Evolutionary conservation across 148 eudicot genomes (phyloP).

Genomic region (Rhododendron molle): DNA sequence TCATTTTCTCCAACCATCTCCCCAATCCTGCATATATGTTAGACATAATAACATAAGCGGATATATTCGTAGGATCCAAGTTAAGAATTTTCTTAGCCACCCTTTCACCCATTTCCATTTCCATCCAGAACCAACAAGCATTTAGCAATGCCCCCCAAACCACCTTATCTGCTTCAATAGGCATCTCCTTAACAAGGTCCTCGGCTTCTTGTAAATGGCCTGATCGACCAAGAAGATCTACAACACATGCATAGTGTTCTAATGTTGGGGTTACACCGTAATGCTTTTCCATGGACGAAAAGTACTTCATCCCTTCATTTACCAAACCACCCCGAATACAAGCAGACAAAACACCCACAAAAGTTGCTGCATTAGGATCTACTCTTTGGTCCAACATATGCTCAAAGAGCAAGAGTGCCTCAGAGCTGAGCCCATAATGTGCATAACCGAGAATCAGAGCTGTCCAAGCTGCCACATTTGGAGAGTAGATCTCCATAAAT

Average conservation of each 20-base stretch:
- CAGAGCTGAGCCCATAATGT: constrained; percentile 25
- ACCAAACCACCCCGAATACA: constrained; percentile 28
- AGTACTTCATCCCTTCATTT: constrained; percentile 27
- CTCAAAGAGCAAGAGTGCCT: constrained; percentile 27
- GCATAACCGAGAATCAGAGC: constrained; percentile 40
- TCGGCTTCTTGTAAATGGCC: constrained; percentile 44
- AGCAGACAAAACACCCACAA: constrained; percentile 33
- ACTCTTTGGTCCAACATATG: constrained; percentile 27
- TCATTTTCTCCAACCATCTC: constrained; percentile 42
- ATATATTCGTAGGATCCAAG: constrained; percentile 21
- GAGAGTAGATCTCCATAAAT: constrained; percentile 23
- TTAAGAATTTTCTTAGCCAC: constrained; percentile 29
- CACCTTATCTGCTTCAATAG: constrained; percentile 32
- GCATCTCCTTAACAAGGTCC: constrained; percentile 32
- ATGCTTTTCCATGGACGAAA: constrained; percentile 24
- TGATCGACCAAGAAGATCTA: constrained; percentile 47
- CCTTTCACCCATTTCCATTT: constrained; percentile 34
- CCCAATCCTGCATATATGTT: constrained; percentile 42
- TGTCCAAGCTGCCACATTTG: constrained; percentile 46
- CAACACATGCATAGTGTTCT: constrained; percentile 44
- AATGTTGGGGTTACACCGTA: constrained; percentile 26
- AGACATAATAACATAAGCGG: constrained; percentile 36
- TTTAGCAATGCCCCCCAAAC: constrained; percentile 30
- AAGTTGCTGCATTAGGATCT: constrained; percentile 39
- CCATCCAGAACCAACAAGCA: constrained; percentile 47